Base-by-base conservation (phyloP, 2,329 filamentous ascomycete genomes). In the Lecanicillium sp. region DNA sequence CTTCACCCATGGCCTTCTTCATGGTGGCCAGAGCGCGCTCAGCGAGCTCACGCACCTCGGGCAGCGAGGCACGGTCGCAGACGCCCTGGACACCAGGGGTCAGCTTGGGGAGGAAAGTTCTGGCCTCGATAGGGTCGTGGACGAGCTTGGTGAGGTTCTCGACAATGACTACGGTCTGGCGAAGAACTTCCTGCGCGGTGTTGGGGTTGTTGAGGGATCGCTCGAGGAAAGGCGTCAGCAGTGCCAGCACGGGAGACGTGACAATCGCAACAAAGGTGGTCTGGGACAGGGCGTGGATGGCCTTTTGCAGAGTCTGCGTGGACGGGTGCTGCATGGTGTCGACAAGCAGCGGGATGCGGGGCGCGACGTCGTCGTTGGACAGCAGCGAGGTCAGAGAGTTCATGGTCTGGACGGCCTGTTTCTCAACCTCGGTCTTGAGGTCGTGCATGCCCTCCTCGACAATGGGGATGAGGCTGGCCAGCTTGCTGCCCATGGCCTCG, bases 141-240 rank as follows among this genome's bases (percentile, higher is more conserved):
- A 98, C 92, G 22, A 98, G 79, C 70, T 95, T 97, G 44, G 92
- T 98, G 68, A 98, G 71, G 67, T 98, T 98, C 68, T 98, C 92
- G 15, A 92, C 85, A 37, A 98, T 94, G 39, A 98, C 88, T 20
- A 94, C 88, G 3, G 92, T 95, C 66, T 96, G 90, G 45, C 92
- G 84, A 40, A 96, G 73, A 17, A 97, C 89, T 66, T 98, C 92
- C 61, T 98, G 92, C 4, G 86, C 75, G 4, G 92, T 98, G 13
- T 78, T 78, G 8, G 90, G 92, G 44, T 82, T 90, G 70, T 96
- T 96, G 45, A 98, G 76, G 14, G 89, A 87, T 51, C 92, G 84
- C 67, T 97, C 92, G 19, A 98, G 79, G 50, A 97, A 83, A 33
- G 92, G 92, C 2, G 92, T 98, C 40, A 98, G 75, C 40, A 98